Conservation (phyloP, 495 filamentous ascomycete species). For the Neurospora sp. region DNA sequence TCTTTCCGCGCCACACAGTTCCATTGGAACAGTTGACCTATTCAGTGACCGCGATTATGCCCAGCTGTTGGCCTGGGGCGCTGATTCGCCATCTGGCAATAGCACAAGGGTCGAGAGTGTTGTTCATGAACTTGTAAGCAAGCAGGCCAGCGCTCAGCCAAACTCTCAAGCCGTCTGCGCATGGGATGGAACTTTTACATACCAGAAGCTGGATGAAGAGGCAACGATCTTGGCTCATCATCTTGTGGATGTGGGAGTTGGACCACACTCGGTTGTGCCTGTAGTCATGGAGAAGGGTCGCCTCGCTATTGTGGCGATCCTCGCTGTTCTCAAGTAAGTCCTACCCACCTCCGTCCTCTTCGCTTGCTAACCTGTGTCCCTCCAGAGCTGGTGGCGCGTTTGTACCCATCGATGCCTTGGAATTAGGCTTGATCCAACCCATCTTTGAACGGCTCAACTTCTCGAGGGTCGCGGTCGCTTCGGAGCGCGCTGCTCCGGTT, state of each 20-base stretch:
- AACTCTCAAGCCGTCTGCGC: constrained; percentile 32
- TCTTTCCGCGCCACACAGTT: constrained; percentile 22
- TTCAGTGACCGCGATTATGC: constrained; percentile 34
- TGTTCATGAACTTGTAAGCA: constrained; percentile 26
- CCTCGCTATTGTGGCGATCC: constrained; percentile 36
- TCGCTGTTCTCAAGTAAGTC: constrained; percentile 36
- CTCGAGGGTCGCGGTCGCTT: constrained; percentile 29
- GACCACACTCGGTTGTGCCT: constrained; percentile 32
- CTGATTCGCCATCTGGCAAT: constrained; percentile 8
- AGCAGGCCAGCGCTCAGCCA: constrained; percentile 23
- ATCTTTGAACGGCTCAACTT: constrained; percentile 28
- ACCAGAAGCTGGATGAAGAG: constrained; percentile 28
- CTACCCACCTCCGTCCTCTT: neutral
- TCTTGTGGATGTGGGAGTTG: constrained; percentile 30
- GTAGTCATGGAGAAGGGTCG: constrained; percentile 36
- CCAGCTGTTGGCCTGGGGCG: constrained; percentile 32
- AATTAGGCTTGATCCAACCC: constrained; percentile 30
- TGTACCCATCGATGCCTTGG: constrained; percentile 31
- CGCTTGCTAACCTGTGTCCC: neutral
- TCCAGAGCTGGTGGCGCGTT: constrained; percentile 32
- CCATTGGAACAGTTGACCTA: constrained; percentile 29
- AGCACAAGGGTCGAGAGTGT: constrained; percentile 15
- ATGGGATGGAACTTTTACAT: constrained; percentile 36
- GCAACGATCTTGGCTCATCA: constrained; percentile 29
- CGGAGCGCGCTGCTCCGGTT: constrained; percentile 23